A percentile compares a stretch with the other conserved stretches of the same genome.
phyloP scores from a whole-genome alignment of 2,329 filamentous ascomycete genomes.

The Cordyceps fumosorosea region DNA sequence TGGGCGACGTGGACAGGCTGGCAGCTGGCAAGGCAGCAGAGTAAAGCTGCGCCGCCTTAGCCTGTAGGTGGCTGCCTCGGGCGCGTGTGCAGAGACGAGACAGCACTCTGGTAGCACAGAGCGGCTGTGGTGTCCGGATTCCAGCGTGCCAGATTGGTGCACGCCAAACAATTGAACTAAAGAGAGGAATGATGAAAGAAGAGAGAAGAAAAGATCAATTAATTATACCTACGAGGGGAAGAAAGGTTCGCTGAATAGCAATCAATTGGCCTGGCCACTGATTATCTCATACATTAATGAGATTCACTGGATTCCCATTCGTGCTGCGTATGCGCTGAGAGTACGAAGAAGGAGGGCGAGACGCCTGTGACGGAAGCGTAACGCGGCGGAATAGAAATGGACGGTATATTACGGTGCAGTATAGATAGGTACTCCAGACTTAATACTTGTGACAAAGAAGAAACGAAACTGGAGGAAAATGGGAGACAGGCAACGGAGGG shows the following conservation, averaged over 20 bases:
- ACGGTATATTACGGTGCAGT: not conserved
- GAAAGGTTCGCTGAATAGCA: not conserved
- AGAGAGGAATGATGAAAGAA: too few relatives aligned
- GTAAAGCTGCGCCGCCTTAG: not conserved
- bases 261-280: not conserved
- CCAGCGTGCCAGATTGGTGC: not conserved
- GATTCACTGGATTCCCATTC: not conserved
- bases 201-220: too few relatives aligned
- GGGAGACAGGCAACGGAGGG: not conserved
- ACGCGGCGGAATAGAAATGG: not conserved
- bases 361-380: not conserved
- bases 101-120: not conserved
- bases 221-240: not conserved
- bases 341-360: not conserved
- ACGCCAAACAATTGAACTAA: not conserved
- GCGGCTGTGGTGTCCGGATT: not conserved
- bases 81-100: not conserved
- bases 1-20: not conserved
- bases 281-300: not conserved
- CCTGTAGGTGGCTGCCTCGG: not conserved
- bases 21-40: not conserved
- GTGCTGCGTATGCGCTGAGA: not conserved
- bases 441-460: not conserved
- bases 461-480: not conserved
- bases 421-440: not conserved